phyloP scores from a whole-genome alignment of 495 filamentous ascomycete genomes.

The Xanthoparmelia taractica region DNA sequence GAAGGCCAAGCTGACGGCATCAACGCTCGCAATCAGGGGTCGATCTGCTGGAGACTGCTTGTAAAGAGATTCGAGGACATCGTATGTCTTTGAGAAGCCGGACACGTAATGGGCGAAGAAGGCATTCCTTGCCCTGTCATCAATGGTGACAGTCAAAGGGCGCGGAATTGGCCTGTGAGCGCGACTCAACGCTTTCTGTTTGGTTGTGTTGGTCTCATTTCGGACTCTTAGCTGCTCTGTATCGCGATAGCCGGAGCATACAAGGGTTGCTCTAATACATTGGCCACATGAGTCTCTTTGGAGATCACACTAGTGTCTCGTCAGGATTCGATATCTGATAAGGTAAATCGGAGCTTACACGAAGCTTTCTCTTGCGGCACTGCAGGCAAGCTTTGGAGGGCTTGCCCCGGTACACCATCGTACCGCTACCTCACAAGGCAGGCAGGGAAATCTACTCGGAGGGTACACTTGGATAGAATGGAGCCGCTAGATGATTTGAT shows the following conservation, averaged over 20 bases:
- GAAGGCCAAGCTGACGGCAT: conserved; percentile 28
- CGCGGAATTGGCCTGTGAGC: background rate
- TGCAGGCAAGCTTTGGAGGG: conserved; percentile 19
- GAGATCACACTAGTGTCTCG: conserved; percentile 17
- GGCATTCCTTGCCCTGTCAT: conserved; percentile 20
- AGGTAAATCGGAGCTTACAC: conserved; percentile 4
- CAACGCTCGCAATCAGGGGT: conserved; percentile 20
- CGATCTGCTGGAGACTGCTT: background rate
- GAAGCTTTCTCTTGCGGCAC: conserved; percentile 19
- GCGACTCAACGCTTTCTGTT: background rate
- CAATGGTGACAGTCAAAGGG: background rate
- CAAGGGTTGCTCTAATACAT: conserved; percentile 27
- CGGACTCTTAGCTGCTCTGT: conserved; percentile 5
- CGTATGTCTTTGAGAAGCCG: conserved; percentile 24
- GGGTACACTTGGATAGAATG: no score
- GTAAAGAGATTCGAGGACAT: conserved; percentile 24
- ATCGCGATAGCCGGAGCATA: conserved; percentile 17
- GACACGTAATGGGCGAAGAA: conserved; percentile 28
- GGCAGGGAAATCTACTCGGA: background rate
- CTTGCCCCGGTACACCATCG: conserved; percentile 19
- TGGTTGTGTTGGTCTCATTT: conserved; percentile 4
- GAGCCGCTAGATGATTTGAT: no score
- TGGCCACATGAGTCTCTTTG: conserved; percentile 22
- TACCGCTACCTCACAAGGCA: background rate
- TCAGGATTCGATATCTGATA: background rate